Evolutionary conservation across 345 rosid species (phyloP).

Genomic region (Syzygium grande): DNA sequence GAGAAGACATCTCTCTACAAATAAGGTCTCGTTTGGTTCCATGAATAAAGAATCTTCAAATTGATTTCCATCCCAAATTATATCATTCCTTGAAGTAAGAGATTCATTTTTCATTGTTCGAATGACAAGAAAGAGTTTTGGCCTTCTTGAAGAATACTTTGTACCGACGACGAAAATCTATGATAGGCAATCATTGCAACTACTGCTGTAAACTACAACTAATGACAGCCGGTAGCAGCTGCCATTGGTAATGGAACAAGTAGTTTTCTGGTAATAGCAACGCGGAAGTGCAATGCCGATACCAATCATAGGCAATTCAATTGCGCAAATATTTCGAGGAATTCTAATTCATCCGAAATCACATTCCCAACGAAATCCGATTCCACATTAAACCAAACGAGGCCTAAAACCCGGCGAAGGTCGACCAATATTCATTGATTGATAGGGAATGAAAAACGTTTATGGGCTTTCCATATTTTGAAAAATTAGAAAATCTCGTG

Average conservation of each 20-base stretch:
- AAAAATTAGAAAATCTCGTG: background rate
- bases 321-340: no score
- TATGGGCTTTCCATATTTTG: background rate
- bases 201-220: background rate
- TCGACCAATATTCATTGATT: no score
- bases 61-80: background rate
- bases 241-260: no score
- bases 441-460: background rate
- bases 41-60: background rate
- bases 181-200: background rate
- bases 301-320: no score
- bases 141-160: background rate
- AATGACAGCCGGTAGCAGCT: background rate
- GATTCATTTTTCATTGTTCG: background rate
- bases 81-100: background rate
- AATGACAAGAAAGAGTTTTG: background rate
- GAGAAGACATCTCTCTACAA: background rate
- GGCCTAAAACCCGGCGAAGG: no score
- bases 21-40: background rate
- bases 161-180: background rate
- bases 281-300: no score
- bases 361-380: no score
- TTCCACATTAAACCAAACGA: no score
- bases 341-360: no score
- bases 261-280: no score